Percentiles rank a stretch among this genome's conserved stretches.
These are phyloP conservation scores for Seiridium cupressi DNA, from an alignment of 2,329 filamentous ascomycete species.

Conservation along the genomic window DNA sequence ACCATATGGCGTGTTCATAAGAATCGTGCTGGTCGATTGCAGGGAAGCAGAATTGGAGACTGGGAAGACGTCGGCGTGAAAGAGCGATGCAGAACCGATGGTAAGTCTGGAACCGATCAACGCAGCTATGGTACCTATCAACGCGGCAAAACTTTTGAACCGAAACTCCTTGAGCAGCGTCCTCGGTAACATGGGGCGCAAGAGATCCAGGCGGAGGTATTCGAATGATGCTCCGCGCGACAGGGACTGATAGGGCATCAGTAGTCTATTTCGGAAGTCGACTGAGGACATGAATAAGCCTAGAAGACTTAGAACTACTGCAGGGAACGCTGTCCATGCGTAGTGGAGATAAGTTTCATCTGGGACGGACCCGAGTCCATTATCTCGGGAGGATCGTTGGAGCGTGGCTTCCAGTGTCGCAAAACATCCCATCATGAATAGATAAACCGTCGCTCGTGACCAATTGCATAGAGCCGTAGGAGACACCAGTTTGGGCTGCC, in stretches of 20 bases:
- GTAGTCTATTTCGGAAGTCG: background rate
- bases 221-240: background rate
- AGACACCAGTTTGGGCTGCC: background rate
- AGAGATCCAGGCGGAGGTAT: background rate
- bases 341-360: slow-evolving; percentile 8
- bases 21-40: slow-evolving; percentile 3
- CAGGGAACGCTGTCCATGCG: slow-evolving; percentile 5
- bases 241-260: slow-evolving; percentile 3
- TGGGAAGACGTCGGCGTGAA: background rate
- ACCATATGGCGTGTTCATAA: background rate
- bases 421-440: background rate
- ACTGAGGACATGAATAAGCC: background rate
- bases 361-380: slow-evolving; percentile 4
- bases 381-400: background rate
- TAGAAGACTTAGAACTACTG: background rate
- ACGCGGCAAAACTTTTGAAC: background rate
- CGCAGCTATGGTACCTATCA: background rate
- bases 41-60: background rate
- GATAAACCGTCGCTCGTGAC: background rate
- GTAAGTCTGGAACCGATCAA: background rate
- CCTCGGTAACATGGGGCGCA: slow-evolving; percentile 2
- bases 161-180: background rate
- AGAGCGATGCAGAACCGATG: background rate
- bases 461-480: background rate
- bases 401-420: background rate